These are phyloP conservation scores for Candida frijolesensis DNA, from an alignment of 1,139 yeast species.

Conservation along the genomic window DNA sequence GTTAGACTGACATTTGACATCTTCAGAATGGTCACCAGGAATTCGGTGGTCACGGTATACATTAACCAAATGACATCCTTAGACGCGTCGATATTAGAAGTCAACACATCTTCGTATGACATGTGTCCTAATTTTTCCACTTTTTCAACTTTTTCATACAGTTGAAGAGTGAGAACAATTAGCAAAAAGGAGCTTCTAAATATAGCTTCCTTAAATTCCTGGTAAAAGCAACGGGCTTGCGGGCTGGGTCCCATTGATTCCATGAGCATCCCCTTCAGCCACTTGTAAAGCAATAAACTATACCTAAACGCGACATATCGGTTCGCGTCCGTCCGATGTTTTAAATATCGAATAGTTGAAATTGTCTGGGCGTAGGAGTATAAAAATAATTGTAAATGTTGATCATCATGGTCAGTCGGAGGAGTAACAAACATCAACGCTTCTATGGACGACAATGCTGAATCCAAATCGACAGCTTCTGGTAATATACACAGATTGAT, in stretches of 20 bases:
- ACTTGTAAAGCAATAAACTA: not conserved
- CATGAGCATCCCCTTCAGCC: not conserved
- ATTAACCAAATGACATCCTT: constrained; percentile 2
- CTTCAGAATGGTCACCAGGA: constrained; percentile 1
- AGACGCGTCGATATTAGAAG: not conserved
- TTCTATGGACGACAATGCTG: not conserved
- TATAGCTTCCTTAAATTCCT: not conserved
- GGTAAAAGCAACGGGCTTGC: not conserved
- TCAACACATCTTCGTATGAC: not conserved
- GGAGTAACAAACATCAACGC: not conserved
- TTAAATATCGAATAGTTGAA: not conserved
- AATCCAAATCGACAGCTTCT: not conserved
- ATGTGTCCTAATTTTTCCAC: not conserved
- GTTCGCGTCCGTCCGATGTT: not conserved
- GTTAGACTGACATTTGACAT: constrained; percentile 1
- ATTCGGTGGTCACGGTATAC: not conserved
- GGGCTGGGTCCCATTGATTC: not conserved
- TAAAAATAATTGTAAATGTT: not conserved
- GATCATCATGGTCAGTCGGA: not conserved
- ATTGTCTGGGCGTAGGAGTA: not conserved
- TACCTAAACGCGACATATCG: not conserved
- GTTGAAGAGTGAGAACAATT: not conserved
- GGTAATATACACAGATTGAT: constrained; percentile 3
- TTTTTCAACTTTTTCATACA: not conserved
- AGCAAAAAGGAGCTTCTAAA: not conserved